Conservation (phyloP, 768 basidiomycete genomes). For the Phanerochaete carnosa region DNA sequence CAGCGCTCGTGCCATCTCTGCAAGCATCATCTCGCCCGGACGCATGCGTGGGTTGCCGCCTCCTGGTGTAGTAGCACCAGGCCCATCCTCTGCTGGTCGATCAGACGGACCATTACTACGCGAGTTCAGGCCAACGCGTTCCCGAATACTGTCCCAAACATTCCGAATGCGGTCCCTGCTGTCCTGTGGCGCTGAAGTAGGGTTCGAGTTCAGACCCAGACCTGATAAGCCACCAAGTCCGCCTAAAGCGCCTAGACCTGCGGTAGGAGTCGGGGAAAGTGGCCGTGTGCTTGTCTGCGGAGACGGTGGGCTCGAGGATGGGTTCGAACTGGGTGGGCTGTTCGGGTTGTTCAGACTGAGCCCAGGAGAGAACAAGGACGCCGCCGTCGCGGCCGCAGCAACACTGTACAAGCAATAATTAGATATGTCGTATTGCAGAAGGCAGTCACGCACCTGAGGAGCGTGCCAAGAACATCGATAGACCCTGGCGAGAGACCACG, state of each 20-base stretch:
- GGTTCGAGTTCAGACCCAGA: slow-evolving; percentile 13
- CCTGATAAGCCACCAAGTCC: slow-evolving; percentile 27
- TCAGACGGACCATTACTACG: neutral
- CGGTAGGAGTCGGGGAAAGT: slow-evolving; percentile 40
- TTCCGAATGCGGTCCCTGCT: slow-evolving; percentile 48
- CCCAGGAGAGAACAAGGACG: slow-evolving; percentile 65
- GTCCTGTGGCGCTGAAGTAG: slow-evolving; percentile 10
- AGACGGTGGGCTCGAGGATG: slow-evolving; percentile 6
- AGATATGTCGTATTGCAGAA: neutral
- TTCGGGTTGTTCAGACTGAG: slow-evolving; percentile 31
- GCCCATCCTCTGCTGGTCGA: neutral
- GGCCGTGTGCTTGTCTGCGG: slow-evolving; percentile 27
- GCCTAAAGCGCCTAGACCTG: slow-evolving; percentile 29
- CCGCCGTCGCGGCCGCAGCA: slow-evolving; percentile 89
- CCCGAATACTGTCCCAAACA: slow-evolving; percentile 67
- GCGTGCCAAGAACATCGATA: slow-evolving; percentile 79
- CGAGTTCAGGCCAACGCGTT: slow-evolving; percentile 53
- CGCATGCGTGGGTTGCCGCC: slow-evolving; percentile 37
- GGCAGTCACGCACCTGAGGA: slow-evolving; percentile 58
- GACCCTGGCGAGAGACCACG: slow-evolving; percentile 62
- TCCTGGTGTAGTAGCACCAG: neutral
- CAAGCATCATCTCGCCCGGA: slow-evolving; percentile 63
- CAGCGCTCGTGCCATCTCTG: slow-evolving; percentile 80
- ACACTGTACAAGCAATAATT: slow-evolving; percentile 40
- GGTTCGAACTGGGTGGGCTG: slow-evolving; percentile 13